phyloP scores from a whole-genome alignment of 2,329 filamentous ascomycete species.

The Chaetomium globosum region DNA sequence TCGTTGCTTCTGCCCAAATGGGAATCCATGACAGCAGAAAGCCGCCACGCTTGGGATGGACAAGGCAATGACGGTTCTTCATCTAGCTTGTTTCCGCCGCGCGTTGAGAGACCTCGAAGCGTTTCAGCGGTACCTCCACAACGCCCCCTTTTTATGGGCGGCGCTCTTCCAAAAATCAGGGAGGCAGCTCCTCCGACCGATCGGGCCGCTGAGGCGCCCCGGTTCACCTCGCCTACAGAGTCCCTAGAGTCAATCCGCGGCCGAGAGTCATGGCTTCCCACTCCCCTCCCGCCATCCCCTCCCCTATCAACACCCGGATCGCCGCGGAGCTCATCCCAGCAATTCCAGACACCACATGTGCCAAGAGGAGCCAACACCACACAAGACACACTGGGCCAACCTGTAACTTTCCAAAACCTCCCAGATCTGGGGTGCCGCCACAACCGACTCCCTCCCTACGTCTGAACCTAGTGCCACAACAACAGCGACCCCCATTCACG shows the following conservation, averaged over 20 bases:
- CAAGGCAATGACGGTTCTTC: not conserved
- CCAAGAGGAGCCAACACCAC: constrained; percentile 39
- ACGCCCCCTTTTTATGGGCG: constrained; percentile 44
- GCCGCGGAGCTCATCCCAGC: constrained; percentile 45
- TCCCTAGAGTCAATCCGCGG: constrained; percentile 60
- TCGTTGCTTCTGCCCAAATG: constrained; percentile 14
- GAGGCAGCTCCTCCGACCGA: constrained; percentile 35
- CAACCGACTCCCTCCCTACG: constrained; percentile 33
- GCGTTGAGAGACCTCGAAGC: not conserved
- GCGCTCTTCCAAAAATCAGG: constrained; percentile 42
- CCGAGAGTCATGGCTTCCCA: constrained; percentile 55
- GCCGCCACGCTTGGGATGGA: not conserved
- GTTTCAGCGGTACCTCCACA: constrained; percentile 27
- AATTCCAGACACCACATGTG: constrained; percentile 47
- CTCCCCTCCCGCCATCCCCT: constrained; percentile 51
- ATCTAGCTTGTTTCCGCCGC: not conserved
- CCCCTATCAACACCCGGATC: constrained; percentile 47
- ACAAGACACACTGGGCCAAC: constrained; percentile 42
- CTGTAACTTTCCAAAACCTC: constrained; percentile 42
- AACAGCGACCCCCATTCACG: constrained; percentile 34
- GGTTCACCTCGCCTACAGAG: constrained; percentile 47
- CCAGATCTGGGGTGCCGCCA: constrained; percentile 39
- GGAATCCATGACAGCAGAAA: not conserved
- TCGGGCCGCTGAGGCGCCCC: constrained; percentile 38
- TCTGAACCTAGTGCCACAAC: constrained; percentile 37